phyloP scores from a whole-genome alignment of 2,329 filamentous ascomycete species.

The Lomentospora prolificans region DNA sequence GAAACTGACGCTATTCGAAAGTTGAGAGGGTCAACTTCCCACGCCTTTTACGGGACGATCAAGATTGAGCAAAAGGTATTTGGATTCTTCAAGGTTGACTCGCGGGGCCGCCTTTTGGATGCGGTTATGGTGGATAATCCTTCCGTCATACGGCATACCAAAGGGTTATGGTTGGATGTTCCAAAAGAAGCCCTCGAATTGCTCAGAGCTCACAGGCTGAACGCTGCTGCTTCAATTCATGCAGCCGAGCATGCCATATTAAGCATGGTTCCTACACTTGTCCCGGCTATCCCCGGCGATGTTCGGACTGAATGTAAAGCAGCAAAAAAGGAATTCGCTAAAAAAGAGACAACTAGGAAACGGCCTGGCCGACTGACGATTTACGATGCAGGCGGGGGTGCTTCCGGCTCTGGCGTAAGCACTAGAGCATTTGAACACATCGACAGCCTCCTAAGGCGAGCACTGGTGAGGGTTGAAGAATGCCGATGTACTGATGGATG shows the following conservation, averaged over 20 bases:
- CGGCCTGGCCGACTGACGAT: constrained; percentile 83
- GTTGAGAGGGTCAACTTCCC: constrained; percentile 51
- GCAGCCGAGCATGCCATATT: constrained; percentile 89
- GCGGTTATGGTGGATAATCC: constrained; percentile 90
- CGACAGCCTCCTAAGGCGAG: constrained; percentile 66
- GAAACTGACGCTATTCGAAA: constrained; percentile 81
- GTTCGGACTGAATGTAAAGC: constrained; percentile 92
- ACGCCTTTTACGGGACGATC: constrained; percentile 79
- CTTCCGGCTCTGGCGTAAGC: constrained; percentile 73
- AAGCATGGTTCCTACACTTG: constrained; percentile 79
- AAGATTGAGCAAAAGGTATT: constrained; percentile 83
- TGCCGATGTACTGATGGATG: constrained; percentile 77
- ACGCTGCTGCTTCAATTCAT: constrained; percentile 84
- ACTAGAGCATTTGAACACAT: constrained; percentile 92
- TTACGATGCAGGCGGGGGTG: constrained; percentile 88
- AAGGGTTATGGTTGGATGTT: constrained; percentile 94
- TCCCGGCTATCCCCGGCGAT: constrained; percentile 81
- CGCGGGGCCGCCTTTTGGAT: constrained; percentile 73
- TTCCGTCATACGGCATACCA: constrained; percentile 72
- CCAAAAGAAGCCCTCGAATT: constrained; percentile 72
- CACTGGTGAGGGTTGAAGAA: constrained; percentile 62
- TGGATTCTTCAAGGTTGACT: constrained; percentile 96
- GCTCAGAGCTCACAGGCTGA: constrained; percentile 59
- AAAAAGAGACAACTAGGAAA: constrained; percentile 59
- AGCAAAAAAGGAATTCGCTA: constrained; percentile 76